Conservation (phyloP, 306 rosid species). For the Rosa chinensis region DNA sequence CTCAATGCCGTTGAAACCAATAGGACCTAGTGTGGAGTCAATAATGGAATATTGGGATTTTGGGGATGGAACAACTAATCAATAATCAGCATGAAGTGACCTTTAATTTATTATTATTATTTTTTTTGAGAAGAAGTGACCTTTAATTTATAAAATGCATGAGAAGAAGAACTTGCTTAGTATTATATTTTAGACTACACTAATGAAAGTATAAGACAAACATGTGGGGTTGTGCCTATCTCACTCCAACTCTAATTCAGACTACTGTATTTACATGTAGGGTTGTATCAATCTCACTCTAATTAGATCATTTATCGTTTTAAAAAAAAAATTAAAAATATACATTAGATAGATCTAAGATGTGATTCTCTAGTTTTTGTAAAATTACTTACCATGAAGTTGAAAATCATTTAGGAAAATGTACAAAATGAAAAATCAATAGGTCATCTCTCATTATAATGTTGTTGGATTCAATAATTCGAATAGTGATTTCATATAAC, state of each 20-base stretch:
- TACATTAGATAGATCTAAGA: background rate
- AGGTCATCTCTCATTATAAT: no score
- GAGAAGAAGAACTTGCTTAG: background rate
- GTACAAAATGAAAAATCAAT: no score
- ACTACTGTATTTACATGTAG: background rate
- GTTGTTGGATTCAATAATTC: no score
- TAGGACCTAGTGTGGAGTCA: background rate
- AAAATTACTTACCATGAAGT: background rate
- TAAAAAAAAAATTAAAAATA: no score
- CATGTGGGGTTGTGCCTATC: background rate
- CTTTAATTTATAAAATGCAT: background rate
- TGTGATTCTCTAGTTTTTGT: background rate
- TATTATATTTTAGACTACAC: background rate
- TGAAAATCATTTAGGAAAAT: no score
- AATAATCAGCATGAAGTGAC: background rate
- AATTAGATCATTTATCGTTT: background rate
- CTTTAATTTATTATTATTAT: background rate
- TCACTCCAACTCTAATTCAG: background rate
- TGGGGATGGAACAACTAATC: conserved; percentile 1
- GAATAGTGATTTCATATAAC: no score
- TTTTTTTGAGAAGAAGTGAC: no score
- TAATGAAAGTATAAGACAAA: background rate
- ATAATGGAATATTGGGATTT: background rate
- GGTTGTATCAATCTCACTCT: background rate
- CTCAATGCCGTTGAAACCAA: background rate